A percentile compares a stretch with the other conserved stretches of the same genome.
Evolutionary conservation across 75 land plant genomes (phyloP).

Genomic region (Sequoia sempervirens): DNA sequence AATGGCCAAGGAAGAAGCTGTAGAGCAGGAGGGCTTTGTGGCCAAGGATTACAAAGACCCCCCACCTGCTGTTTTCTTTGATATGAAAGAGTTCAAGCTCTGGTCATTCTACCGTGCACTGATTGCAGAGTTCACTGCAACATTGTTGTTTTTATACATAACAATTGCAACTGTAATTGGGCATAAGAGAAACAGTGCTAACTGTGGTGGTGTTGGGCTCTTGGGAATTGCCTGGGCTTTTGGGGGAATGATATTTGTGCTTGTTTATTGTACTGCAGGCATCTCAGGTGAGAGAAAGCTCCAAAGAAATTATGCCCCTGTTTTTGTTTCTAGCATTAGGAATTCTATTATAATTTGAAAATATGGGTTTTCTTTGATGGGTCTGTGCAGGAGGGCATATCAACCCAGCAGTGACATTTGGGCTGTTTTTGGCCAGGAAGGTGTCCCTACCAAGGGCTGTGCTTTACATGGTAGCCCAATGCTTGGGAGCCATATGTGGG

Average conservation of each 20-base stretch:
- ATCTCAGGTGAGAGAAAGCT: conserved; percentile 30
- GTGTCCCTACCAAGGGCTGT: conserved; percentile 47
- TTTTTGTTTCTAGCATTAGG: background rate
- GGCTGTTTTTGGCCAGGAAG: conserved; percentile 53
- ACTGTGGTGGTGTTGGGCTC: conserved; percentile 41
- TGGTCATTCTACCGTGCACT: conserved; percentile 62
- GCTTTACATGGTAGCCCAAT: conserved; percentile 55
- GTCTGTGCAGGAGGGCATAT: conserved; percentile 42
- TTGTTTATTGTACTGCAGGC: conserved; percentile 64
- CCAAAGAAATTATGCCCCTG: background rate
- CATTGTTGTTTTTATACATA: conserved; percentile 48
- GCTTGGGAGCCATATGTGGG: conserved; percentile 52
- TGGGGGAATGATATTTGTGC: conserved; percentile 62
- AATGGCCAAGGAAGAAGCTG: conserved; percentile 32
- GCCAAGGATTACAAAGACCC: conserved; percentile 54
- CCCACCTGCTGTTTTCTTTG: conserved; percentile 41
- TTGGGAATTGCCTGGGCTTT: conserved; percentile 62
- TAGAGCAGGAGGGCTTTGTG: conserved; percentile 10
- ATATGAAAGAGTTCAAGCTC: conserved; percentile 25
- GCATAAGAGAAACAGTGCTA: conserved; percentile 5
- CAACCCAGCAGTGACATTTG: conserved; percentile 60
- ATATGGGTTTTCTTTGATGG: background rate
- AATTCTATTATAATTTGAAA: background rate
- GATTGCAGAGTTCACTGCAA: conserved; percentile 63
- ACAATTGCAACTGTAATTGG: conserved; percentile 55